Base-by-base conservation (phyloP, 2,329 filamentous ascomycete genomes). In the Colletotrichum navitas region DNA sequence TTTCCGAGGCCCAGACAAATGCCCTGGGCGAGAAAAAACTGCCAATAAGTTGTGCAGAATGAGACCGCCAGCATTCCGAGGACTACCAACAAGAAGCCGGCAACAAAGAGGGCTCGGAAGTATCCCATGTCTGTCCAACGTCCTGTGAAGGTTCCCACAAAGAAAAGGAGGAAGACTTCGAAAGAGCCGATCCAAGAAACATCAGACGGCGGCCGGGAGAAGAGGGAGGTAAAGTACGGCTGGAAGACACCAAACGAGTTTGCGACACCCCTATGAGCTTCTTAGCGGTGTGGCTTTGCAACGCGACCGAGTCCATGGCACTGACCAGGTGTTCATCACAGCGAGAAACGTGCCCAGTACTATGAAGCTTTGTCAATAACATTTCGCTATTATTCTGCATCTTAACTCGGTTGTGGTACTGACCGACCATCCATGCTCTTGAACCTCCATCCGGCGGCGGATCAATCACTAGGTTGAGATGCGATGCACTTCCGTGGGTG, bases 171-270 rank as follows among this genome's bases (percentile, higher is more conserved):
- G 74, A 88, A 89, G 14, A 88, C 81, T 64, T 88, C 84, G 6
- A 87, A 77, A 12, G 85, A 87, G 5, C 87, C 87, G 75, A 89
- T 88, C 85, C 87, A 88, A 1, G 85, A 84, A n/a, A 88, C 81
- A 49, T 83, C 81, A 1, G 85, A 86, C 0, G 84, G 83, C 0
- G 83, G 74, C 0, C 81, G 81, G 12, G 74, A 73, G 0, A 86
- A 81, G 6, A 78, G 71, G 5, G 78, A 76, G 4, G 78, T 80
- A 77, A 89, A 89, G 79, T 89, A 88, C 0, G 84, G 79, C 70
- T 89, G 85, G 75, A 88, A 89, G 6, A 85, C 79, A 14, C 87
- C 87, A 72, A 88, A 89, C 1, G 86, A 87, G 78, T 85, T 87
- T 74, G 87, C 83, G 73, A 85, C 83, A 32, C 87, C 87, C 85